These are phyloP conservation scores for Ulmus americana DNA, from an alignment of 331 rosid species.

Conservation along the genomic window DNA sequence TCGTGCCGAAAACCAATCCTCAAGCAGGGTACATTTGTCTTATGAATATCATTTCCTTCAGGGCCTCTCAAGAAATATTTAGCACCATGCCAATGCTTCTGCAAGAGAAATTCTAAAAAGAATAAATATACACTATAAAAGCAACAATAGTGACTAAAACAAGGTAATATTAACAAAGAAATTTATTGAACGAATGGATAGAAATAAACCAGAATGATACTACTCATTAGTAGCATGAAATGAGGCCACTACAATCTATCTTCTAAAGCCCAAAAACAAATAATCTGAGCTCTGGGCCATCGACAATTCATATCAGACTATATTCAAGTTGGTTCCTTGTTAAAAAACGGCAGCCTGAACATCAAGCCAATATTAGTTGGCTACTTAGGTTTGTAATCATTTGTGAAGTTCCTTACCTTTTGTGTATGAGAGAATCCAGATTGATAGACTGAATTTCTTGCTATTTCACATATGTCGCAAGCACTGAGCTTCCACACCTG, in stretches of 20 bases:
- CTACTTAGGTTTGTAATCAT: neutral
- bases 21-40: constrained; percentile 56
- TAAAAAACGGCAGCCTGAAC: neutral
- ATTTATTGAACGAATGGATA: neutral
- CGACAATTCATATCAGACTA: neutral
- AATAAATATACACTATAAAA: neutral
- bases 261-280: neutral
- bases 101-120: constrained; percentile 19
- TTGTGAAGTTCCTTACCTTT: constrained; percentile 42
- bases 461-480: constrained; percentile 75
- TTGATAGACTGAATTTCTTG: constrained; percentile 78
- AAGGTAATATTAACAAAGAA: neutral
- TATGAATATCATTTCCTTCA: constrained; percentile 67
- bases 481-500: constrained; percentile 86
- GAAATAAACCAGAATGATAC: neutral
- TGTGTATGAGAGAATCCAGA: constrained; percentile 74
- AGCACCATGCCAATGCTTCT: constrained; percentile 70
- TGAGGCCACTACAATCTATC: neutral
- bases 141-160: constrained; percentile 4
- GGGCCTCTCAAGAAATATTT: constrained; percentile 58
- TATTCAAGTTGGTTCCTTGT: neutral
- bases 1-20: constrained; percentile 54
- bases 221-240: no score
- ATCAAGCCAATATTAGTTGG: neutral
- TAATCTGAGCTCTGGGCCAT: neutral